Evolutionary conservation across 257 asterid species (phyloP).

Genomic region (Ajuga chamaepitys): DNA sequence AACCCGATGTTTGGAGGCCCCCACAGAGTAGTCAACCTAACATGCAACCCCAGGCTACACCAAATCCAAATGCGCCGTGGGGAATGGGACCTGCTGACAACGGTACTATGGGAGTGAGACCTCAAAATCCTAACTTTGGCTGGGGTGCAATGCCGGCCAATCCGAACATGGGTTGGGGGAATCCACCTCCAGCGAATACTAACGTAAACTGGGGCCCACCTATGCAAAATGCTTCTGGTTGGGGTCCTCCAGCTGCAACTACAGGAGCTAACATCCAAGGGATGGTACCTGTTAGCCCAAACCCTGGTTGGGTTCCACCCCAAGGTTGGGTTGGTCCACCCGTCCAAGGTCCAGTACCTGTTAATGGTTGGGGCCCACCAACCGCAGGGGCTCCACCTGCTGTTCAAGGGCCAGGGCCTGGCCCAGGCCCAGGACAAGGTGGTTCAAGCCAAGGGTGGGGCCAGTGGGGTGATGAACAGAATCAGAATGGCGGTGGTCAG

Average conservation of each 20-base stretch:
- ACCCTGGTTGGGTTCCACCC: conserved; percentile 50
- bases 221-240: conserved; percentile 47
- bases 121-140: conserved; percentile 45
- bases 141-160: conserved; percentile 58
- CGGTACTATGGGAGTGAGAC: conserved; percentile 26
- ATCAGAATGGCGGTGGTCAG: conserved; percentile 35
- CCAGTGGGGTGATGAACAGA: conserved; percentile 45
- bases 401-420: conserved; percentile 29
- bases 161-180: conserved; percentile 65
- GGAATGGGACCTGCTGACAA: conserved; percentile 36
- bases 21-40: conserved; percentile 47
- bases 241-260: conserved; percentile 47
- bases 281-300: conserved; percentile 28
- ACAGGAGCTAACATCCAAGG: conserved; percentile 24
- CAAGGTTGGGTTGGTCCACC: conserved; percentile 37
- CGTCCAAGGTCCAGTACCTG: conserved; percentile 35
- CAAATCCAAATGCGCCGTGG: conserved; percentile 41
- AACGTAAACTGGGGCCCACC: conserved; percentile 51
- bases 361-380: conserved; percentile 50
- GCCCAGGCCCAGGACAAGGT: conserved; percentile 27
- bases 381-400: conserved; percentile 41
- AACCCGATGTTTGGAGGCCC: conserved; percentile 59
- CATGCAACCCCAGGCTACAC: conserved; percentile 39
- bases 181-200: conserved; percentile 34
- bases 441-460: conserved; percentile 57